phyloP scores from a whole-genome alignment of 805 yeast genomes.

The Clavispora vitiphila region DNA sequence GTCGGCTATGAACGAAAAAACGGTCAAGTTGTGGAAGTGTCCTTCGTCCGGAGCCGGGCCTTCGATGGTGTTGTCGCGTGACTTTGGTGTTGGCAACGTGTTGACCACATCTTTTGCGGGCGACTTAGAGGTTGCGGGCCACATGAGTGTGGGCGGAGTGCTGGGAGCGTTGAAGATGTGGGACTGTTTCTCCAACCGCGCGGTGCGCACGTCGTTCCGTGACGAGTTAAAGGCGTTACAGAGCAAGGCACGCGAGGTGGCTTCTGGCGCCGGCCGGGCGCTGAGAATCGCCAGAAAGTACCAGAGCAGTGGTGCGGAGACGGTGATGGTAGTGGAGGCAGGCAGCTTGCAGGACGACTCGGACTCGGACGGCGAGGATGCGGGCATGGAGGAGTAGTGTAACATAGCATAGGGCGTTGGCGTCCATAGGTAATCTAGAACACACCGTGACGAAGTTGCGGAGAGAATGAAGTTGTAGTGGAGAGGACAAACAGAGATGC shows the following conservation, averaged over 20 bases:
- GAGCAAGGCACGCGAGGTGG: slow-evolving; percentile 51
- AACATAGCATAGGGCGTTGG: slow-evolving; percentile 1
- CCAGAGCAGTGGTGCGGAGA: slow-evolving; percentile 45
- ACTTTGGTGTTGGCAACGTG: slow-evolving; percentile 92
- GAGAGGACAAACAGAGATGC: no score
- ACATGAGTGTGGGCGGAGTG: slow-evolving; percentile 83
- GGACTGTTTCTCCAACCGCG: slow-evolving; percentile 81
- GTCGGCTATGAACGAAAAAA: slow-evolving; percentile 87
- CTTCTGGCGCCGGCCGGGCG: slow-evolving; percentile 50
- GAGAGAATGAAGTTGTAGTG: no score
- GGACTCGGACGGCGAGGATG: slow-evolving; percentile 50
- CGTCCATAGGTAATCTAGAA: slow-evolving; percentile 1
- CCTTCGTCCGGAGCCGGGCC: slow-evolving; percentile 47
- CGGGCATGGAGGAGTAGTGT: slow-evolving; percentile 16
- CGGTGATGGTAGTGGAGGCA: slow-evolving; percentile 58
- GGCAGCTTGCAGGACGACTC: slow-evolving; percentile 52
- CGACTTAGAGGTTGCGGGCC: slow-evolving; percentile 81
- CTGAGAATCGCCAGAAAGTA: slow-evolving; percentile 77
- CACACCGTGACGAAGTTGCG: not conserved
- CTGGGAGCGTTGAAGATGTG: slow-evolving; percentile 81
- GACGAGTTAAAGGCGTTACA: slow-evolving; percentile 54
- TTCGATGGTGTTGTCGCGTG: slow-evolving; percentile 84
- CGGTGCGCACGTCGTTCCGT: slow-evolving; percentile 68
- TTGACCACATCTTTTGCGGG: slow-evolving; percentile 78
- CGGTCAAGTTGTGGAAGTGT: slow-evolving; percentile 83